Evolutionary conservation across 139 green algal species (phyloP).

Genomic region (Chlamydomonas schloesseri): DNA sequence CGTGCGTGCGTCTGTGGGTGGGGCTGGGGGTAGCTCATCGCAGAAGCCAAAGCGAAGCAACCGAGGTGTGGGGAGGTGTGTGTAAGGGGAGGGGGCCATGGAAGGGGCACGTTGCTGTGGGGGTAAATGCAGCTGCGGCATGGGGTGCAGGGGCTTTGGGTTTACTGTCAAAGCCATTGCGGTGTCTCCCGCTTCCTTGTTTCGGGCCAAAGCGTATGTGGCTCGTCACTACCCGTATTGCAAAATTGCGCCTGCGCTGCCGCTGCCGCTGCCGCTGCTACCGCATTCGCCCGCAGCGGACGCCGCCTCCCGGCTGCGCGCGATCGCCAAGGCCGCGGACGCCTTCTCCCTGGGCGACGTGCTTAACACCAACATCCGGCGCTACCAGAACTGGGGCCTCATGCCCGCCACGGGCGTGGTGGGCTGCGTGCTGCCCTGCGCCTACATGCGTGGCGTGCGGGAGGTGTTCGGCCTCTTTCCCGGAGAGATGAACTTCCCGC

Average conservation of each 20-base stretch:
- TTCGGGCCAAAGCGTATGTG: too few species aligned
- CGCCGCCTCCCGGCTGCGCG: slow-evolving; percentile 63
- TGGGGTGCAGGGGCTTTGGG: too few species aligned
- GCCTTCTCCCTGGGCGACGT: slow-evolving; percentile 88
- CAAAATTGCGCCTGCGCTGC: too few species aligned
- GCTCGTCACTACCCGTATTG: too few species aligned
- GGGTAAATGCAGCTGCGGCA: too few species aligned
- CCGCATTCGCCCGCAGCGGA: not conserved
- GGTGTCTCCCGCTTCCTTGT: too few species aligned
- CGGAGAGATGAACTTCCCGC: slow-evolving; percentile 80
- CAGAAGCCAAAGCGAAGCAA: too few species aligned
- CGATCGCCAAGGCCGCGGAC: slow-evolving; percentile 90
- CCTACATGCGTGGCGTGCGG: slow-evolving; percentile 82
- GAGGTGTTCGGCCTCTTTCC: slow-evolving; percentile 78
- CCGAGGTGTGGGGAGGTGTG: not conserved
- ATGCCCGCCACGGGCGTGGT: slow-evolving; percentile 67
- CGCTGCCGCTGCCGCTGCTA: too few species aligned
- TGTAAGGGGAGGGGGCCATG: too few species aligned
- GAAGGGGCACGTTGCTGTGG: too few species aligned
- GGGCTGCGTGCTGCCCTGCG: slow-evolving; percentile 78
- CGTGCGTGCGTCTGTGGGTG: not conserved
- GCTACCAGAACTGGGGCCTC: slow-evolving; percentile 78
- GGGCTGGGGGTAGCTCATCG: too few species aligned
- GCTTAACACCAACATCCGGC: slow-evolving; percentile 77
- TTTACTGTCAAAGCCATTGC: too few species aligned